phyloP scores from a whole-genome alignment of 1,284 basidiomycete species.

The Ustilago bromivora region DNA sequence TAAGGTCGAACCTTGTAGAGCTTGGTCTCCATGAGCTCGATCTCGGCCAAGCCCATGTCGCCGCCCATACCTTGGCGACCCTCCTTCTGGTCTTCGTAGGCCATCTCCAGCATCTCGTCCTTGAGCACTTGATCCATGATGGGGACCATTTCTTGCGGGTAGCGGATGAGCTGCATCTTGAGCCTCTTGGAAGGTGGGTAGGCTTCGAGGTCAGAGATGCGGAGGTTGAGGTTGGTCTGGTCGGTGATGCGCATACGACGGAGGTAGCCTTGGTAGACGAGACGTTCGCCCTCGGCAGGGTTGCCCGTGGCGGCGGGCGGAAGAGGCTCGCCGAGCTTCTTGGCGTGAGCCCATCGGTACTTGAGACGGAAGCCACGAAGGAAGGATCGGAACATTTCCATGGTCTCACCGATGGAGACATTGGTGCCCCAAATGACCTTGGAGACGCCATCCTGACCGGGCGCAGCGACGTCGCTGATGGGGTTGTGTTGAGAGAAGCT shows the following conservation, averaged over 20 bases:
- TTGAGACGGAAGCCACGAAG: conserved; percentile 92
- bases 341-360: conserved; percentile 83
- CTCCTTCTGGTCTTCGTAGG: conserved; percentile 78
- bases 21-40: conserved; percentile 70
- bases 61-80: conserved; percentile 78
- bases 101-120: conserved; percentile 73
- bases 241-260: conserved; percentile 85
- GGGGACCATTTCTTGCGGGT: conserved; percentile 95
- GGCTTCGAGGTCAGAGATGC: conserved; percentile 86
- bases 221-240: conserved; percentile 91
- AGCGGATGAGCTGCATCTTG: conserved; percentile 77
- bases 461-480: conserved; percentile 46
- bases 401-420: conserved; percentile 88
- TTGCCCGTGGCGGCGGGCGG: conserved; percentile 40
- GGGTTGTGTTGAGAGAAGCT: conserved; percentile 60
- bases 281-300: conserved; percentile 63
- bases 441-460: conserved; percentile 74
- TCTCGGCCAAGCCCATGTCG: conserved; percentile 73
- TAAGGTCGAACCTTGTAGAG: conserved; percentile 94
- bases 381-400: conserved; percentile 90
- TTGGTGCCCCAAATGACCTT: conserved; percentile 96
- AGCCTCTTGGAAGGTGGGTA: conserved; percentile 88
- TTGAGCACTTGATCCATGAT: conserved; percentile 96
- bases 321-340: conserved; percentile 74
- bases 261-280: conserved; percentile 84